A percentile compares a stretch with the other conserved stretches of the same genome.
Conservation (phyloP, 2,329 filamentous ascomycete genomes). For the Botrytis cinerea region DNA sequence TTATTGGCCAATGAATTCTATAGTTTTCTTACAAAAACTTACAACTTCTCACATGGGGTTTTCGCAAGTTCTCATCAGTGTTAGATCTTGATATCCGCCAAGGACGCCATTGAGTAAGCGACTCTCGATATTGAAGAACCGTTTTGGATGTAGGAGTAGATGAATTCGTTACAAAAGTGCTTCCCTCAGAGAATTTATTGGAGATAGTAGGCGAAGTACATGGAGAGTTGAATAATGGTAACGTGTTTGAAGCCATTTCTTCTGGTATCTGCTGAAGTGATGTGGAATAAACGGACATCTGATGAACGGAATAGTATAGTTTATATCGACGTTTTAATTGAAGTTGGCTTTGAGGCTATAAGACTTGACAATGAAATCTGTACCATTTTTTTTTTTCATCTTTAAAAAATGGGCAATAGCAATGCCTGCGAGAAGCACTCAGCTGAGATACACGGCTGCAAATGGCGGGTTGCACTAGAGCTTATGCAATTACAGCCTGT, state of each 20-base stretch:
- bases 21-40: neutral
- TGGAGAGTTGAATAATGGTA: slow-evolving; percentile 7
- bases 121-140: neutral
- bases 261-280: neutral
- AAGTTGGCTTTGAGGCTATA: neutral
- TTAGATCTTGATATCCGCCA: neutral
- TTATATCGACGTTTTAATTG: neutral
- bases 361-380: neutral
- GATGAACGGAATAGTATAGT: neutral
- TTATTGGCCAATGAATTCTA: neutral
- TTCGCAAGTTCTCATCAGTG: neutral
- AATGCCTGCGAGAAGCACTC: neutral
- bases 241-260: neutral
- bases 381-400: neutral
- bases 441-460: neutral
- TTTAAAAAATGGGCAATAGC: neutral
- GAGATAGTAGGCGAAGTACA: neutral
- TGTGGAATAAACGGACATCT: neutral
- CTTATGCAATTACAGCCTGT: slow-evolving; percentile 1
- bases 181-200: neutral
- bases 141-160: neutral
- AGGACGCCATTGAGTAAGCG: neutral
- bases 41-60: slow-evolving; percentile 15
- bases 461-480: neutral
- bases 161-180: neutral